Evolutionary conservation across 257 asterid species (phyloP), one percentile per base, ranked within the genome.

Genomic region (Primulina tabacum): DNA sequence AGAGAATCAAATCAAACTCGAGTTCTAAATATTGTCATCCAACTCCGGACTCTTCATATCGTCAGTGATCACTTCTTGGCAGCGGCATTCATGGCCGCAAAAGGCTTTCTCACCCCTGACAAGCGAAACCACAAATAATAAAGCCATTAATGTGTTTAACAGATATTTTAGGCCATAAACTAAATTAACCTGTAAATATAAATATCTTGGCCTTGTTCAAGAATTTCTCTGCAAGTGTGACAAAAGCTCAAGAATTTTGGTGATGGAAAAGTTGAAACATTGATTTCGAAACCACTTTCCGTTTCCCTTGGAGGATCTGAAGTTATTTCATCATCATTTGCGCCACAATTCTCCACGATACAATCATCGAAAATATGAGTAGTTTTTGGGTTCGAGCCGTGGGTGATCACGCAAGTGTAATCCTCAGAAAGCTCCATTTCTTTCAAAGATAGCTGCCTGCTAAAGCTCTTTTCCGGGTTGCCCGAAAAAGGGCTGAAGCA

Each of bases 351-450:
- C 81, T 83, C 86, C 53, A 94, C 91, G 67, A 94, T 77, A 73
- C 89, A 91, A 50, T 86, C 88, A 71, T 91, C 96, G 61, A 76
- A 94, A 14, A 94, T 89, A 72, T 89, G 99, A 32, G 88, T 88
- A 7, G 89, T 94, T 79, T 82, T 89, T 0, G 96, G 96, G 63
- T 89, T 94, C 37, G 97, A 97, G 0, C 99, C 97, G 59, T 84
- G 97, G 47, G 84, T 80, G 78, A 94, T 89, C 73, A 94, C 99
- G 52, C 99, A 82, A 17, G 99, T 91, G 53, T 94, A 94, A 14
- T 94, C 97, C 79, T 93, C 99, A 8, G 93, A 91, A n/a, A 80
- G 85, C 86, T 94, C 97, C 96, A 94, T 91, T 73, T 94, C 99
- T 56, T 79, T 80, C 81, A 91, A 70, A 35, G 95, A 87, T 1